These are phyloP conservation scores for Tetratostichococcus sp. DNA, from an alignment of 139 green algal species.

Conservation along the genomic window DNA sequence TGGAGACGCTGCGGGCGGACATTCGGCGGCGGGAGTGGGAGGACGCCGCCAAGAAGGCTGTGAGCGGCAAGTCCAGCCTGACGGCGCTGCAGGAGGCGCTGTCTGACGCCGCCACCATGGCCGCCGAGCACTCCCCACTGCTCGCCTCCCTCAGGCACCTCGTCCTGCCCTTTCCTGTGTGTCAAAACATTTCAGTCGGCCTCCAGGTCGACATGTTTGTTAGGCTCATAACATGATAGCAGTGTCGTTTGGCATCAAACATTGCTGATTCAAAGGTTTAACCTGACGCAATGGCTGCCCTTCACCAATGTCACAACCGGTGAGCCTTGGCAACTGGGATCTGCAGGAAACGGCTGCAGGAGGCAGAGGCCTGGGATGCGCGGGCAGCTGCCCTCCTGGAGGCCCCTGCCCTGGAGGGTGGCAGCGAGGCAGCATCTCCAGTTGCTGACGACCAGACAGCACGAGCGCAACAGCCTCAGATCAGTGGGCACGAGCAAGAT, in stretches of 20 bases:
- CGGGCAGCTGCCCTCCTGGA: constrained; percentile 23
- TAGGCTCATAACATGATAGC: no score
- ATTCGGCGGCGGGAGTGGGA: constrained; percentile 49
- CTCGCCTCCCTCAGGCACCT: background rate
- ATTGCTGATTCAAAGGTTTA: no score
- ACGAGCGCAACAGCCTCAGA: background rate
- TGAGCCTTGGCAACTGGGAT: no score
- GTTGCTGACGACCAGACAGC: background rate
- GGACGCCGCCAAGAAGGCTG: constrained; percentile 31
- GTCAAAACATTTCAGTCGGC: background rate
- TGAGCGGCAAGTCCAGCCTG: constrained; percentile 18
- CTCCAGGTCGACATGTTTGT: no score
- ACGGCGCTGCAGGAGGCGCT: constrained; percentile 24
- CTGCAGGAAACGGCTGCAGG: constrained; percentile 1
- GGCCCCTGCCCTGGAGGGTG: background rate
- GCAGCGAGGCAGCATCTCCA: background rate
- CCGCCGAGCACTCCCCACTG: constrained; percentile 5
- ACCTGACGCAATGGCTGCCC: no score
- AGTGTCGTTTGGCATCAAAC: no score
- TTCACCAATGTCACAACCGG: no score
- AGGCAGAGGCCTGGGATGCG: constrained; percentile 22
- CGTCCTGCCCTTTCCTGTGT: no score
- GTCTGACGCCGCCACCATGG: constrained; percentile 18
- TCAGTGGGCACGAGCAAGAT: background rate
- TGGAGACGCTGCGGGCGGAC: constrained; percentile 31